Evolutionary conservation across 2,329 filamentous ascomycete genomes (phyloP), one percentile per base, ranked within the genome.

Genomic region (Fusarium graminum): DNA sequence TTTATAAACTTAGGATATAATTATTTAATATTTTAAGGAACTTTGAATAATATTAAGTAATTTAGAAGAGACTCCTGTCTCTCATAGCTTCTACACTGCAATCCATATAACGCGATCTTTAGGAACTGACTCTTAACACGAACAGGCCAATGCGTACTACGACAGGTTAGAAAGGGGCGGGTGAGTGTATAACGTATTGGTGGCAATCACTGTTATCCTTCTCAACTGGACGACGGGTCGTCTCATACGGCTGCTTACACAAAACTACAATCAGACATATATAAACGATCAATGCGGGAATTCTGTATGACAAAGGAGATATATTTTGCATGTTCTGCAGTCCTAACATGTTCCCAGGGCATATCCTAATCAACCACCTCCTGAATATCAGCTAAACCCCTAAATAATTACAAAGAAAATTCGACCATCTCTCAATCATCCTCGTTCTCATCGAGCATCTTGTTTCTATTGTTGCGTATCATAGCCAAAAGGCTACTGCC

Each of bases 341-440:
- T 49, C 19, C 39, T 50, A 52, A 25, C 29, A 10, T 26, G 14
- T 42, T 42, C 56, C 36, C 36, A 14, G 51, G 59, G 59, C 63
- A 59, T 63, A 63, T 63, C 59, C 44, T 30, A 63, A 28, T 34
- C 39, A 29, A 29, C 34, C n/a, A 30, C 30, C 19, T 38, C 28
- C 14, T 32, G 47, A 46, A 46, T 28, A 34, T n/a, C 28, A 39
- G 16, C 17, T 40, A 45, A 41, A 46, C 59, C 51, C 40, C 40
- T 22, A 11, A n/a, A 26, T 40, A 42, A 13, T 10, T 12, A 30
- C 29, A 43, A 16, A 30, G n/a, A n/a, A 49, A 42, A 30, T 7
- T 28, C 38, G 39, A 13, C 39, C 38, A 44, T 63, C 43, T 49
- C 45, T 9, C 25, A 30, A 26, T 65, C 46, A 6, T 62, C 45